Evolutionary conservation across 192 early-diverging fungal genomes (phyloP).

Genomic region (Podila minutissima): DNA sequence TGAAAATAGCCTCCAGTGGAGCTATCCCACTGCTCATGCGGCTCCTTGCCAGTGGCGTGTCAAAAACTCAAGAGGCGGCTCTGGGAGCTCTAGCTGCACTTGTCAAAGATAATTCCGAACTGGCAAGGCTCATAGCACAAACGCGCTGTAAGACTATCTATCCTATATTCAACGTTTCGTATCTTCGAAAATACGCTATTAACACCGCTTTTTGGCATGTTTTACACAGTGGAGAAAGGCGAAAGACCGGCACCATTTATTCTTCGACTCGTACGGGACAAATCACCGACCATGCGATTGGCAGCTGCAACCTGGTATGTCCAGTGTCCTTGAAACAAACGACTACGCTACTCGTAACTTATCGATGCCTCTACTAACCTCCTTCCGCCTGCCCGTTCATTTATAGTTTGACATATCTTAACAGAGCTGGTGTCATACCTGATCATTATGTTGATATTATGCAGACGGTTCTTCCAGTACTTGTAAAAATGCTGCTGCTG

Average conservation of each 20-base stretch:
- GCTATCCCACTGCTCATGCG: constrained; percentile 66
- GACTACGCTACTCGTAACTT: background rate
- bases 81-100: constrained; percentile 79
- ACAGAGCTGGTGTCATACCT: constrained; percentile 65
- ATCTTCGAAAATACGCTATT: background rate
- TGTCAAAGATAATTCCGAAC: constrained; percentile 66
- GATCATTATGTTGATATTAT: constrained; percentile 63
- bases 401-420: constrained; percentile 69
- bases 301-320: constrained; percentile 74
- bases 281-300: constrained; percentile 72
- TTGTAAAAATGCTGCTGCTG: constrained; percentile 76
- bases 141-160: constrained; percentile 50
- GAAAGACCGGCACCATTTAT: constrained; percentile 62
- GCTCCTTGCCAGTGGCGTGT: constrained; percentile 61
- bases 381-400: background rate
- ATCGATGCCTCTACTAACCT: background rate
- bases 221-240: constrained; percentile 49
- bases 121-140: constrained; percentile 62
- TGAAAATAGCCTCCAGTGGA: constrained; percentile 62
- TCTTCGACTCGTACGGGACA: constrained; percentile 73
- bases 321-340: background rate
- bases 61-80: constrained; percentile 80
- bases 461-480: constrained; percentile 68
- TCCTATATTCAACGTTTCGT: background rate
- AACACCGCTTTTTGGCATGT: background rate